These are phyloP conservation scores for Phlebiopsis flavidoalba DNA, from an alignment of 768 basidiomycete genomes.

Conservation along the genomic window DNA sequence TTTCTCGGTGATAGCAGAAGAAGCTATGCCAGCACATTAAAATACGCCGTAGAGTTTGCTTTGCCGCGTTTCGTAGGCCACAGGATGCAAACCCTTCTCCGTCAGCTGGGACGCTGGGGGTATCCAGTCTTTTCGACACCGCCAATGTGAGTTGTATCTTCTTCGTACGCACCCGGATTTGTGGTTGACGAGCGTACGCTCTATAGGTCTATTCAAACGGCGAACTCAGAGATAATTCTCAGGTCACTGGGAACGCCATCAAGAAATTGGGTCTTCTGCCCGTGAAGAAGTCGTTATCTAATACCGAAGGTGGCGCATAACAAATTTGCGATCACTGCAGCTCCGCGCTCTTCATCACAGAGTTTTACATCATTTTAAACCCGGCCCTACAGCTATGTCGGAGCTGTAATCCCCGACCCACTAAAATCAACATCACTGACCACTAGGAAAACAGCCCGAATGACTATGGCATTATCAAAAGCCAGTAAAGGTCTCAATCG, in stretches of 20 bases:
- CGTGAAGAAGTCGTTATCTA: slow-evolving; percentile 47
- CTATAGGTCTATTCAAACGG: slow-evolving; percentile 35
- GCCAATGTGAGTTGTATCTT: slow-evolving; percentile 21
- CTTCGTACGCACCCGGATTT: neutral
- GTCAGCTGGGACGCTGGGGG: slow-evolving; percentile 35
- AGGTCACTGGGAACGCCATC: slow-evolving; percentile 46
- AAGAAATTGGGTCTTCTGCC: slow-evolving; percentile 38
- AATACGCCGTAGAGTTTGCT: slow-evolving; percentile 31
- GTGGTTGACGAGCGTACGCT: neutral
- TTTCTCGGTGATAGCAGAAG: slow-evolving; percentile 28
- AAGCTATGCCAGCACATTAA: slow-evolving; percentile 35
- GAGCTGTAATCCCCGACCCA: neutral
- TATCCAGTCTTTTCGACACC: slow-evolving; percentile 37
- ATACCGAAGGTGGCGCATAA: slow-evolving; percentile 51
- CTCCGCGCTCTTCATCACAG: too few relatives aligned
- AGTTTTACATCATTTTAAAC: too few relatives aligned
- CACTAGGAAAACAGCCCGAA: slow-evolving; percentile 11
- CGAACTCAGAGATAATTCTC: slow-evolving; percentile 36
- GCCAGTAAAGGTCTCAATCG: slow-evolving; percentile 30
- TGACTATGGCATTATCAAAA: slow-evolving; percentile 32
- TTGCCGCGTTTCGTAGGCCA: neutral
- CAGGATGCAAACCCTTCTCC: too few relatives aligned
- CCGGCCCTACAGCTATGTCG: neutral
- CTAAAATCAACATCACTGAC: neutral
- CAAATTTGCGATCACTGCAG: too few relatives aligned